phyloP scores from a whole-genome alignment of 805 yeast species.

The Kluyveromyces nonfermentans region DNA sequence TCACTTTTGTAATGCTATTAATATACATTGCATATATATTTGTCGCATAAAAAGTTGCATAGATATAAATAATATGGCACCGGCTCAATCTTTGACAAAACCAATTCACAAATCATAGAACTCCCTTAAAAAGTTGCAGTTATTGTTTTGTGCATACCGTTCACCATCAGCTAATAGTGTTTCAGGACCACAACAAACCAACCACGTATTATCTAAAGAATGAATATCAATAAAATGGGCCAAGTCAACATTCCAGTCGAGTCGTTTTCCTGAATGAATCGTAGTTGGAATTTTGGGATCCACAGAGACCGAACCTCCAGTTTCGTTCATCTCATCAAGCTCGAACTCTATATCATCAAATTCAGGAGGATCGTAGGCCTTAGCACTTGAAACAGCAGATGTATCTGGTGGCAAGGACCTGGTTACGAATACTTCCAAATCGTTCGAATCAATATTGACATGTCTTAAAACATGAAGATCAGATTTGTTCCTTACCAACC shows the following conservation, averaged over 20 bases:
- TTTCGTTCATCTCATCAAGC: slow-evolving; percentile 11
- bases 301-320: slow-evolving; percentile 10
- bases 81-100: not conserved
- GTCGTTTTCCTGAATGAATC: slow-evolving; percentile 17
- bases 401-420: slow-evolving; percentile 6
- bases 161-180: slow-evolving; percentile 14
- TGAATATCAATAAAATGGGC: slow-evolving; percentile 13
- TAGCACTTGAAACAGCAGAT: not conserved
- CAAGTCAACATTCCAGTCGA: slow-evolving; percentile 22
- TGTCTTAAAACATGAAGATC: slow-evolving; percentile 42
- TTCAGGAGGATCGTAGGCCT: not conserved
- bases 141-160: slow-evolving; percentile 13
- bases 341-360: slow-evolving; percentile 14
- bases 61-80: too few relatives aligned
- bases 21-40: too few relatives aligned
- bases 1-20: too few relatives aligned
- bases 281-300: slow-evolving; percentile 9
- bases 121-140: slow-evolving; percentile 17
- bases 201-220: slow-evolving; percentile 17
- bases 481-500: slow-evolving; percentile 42
- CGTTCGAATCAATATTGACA: slow-evolving; percentile 18
- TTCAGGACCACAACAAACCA: slow-evolving; percentile 26
- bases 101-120: slow-evolving; percentile 12
- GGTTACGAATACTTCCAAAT: slow-evolving; percentile 7
- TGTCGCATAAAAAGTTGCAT: too few relatives aligned